Percentiles rank a stretch among this genome's conserved stretches.
Evolutionary conservation across 176 grass and related monocot species (phyloP).

Genomic region (Typha latifolia): DNA sequence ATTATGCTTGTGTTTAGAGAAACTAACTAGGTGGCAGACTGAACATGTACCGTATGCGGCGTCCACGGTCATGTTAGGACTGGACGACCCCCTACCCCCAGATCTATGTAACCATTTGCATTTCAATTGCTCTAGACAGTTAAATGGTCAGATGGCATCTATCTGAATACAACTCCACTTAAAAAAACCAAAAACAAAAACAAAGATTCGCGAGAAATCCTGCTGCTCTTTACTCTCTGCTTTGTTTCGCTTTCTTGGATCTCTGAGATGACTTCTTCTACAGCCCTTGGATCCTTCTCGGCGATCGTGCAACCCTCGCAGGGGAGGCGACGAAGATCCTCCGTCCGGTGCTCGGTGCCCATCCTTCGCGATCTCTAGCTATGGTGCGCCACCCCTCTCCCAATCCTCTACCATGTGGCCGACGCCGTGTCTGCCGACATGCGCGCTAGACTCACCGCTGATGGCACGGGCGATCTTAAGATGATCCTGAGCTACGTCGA

Average conservation of each 20-base stretch:
- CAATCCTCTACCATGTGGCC: conserved; percentile 28
- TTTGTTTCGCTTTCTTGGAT: not conserved
- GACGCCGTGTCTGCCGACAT: conserved; percentile 26
- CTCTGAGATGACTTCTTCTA: not conserved
- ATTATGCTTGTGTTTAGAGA: too few species aligned
- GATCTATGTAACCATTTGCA: too few species aligned
- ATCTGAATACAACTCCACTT: too few species aligned
- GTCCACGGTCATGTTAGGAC: too few species aligned
- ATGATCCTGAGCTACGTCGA: conserved; percentile 49
- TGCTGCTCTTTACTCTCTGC: not conserved
- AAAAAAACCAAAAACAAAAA: too few species aligned
- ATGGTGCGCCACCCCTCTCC: conserved; percentile 31
- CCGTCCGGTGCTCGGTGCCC: conserved; percentile 20
- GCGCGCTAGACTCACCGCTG: conserved; percentile 13
- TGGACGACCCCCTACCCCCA: too few species aligned
- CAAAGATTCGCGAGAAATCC: not conserved
- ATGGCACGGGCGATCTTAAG: conserved; percentile 33
- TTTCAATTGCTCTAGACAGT: too few species aligned
- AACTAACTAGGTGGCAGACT: too few species aligned
- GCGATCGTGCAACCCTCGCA: not conserved
- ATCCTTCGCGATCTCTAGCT: conserved; percentile 24
- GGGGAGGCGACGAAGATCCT: not conserved
- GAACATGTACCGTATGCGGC: too few species aligned
- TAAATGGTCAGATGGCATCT: too few species aligned
- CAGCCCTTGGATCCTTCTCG: conserved; percentile 10